These are phyloP conservation scores for Penicillium sumatraense DNA, from an alignment of 2,329 filamentous ascomycete genomes.

Conservation along the genomic window DNA sequence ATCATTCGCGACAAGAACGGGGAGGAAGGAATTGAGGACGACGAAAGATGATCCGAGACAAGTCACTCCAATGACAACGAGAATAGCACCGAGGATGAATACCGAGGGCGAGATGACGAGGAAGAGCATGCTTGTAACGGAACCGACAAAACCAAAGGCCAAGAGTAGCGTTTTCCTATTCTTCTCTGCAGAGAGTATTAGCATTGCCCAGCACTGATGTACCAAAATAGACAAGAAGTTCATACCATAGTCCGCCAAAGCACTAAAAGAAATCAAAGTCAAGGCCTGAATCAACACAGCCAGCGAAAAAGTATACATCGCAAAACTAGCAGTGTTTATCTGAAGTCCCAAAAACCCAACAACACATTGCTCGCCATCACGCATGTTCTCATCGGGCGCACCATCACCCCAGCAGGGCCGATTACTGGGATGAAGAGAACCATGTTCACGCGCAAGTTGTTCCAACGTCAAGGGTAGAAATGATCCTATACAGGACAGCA, in stretches of 20 bases:
- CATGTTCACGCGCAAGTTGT: constrained; percentile 87
- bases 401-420: constrained; percentile 35
- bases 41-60: constrained; percentile 92
- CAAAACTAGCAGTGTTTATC: constrained; percentile 46
- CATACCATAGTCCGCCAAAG: constrained; percentile 79
- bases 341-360: constrained; percentile 37
- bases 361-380: constrained; percentile 35
- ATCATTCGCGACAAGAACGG: constrained; percentile 82
- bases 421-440: constrained; percentile 66
- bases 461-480: constrained; percentile 93
- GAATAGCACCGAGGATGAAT: constrained; percentile 76
- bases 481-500: constrained; percentile 62
- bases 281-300: constrained; percentile 85
- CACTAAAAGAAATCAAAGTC: constrained; percentile 72
- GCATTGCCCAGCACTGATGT: no score
- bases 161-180: constrained; percentile 82
- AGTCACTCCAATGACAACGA: constrained; percentile 85
- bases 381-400: constrained; percentile 29
- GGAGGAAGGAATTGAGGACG: constrained; percentile 87
- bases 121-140: constrained; percentile 82
- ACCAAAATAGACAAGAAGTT: no score
- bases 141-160: constrained; percentile 77
- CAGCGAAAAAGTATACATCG: constrained; percentile 76
- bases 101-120: constrained; percentile 74
- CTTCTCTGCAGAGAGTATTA: no score